Evolutionary conservation across 169 alveolate genomes (phyloP), one percentile per base, ranked within the genome.

Genomic region (Plasmodium gaboni): DNA sequence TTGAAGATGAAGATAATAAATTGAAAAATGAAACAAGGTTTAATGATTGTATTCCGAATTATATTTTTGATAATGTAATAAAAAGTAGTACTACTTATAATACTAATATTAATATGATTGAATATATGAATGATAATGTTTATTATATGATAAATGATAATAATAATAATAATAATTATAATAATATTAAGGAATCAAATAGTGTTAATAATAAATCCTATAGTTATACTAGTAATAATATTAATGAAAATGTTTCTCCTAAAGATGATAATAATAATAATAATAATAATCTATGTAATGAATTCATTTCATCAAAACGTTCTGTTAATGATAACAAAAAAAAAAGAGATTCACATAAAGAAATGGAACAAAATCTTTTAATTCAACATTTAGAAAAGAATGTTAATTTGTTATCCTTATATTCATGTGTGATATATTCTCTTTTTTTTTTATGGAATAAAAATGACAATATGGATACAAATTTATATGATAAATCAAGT

Each of bases 351-450:
- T 65, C 28, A 3, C 57, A 15, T 22, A 42, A 83, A 32, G 38
- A 67, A 15, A 26, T 28, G 8, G 71, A 83, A 44, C 32, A 17
- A 10, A 68, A 83, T 19, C 28, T 51, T 9, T 46, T 76, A 68
- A 68, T 63, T 28, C 67, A 83, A 55, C 59, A 67, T 57, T 68
- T 83, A 48, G 91, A 83, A 83, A 83, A 68, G 26, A 83, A 83
- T 68, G 28, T 68, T 0, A 83, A 53, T 15, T 17, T 57, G 22
- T 71, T 83, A 5, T 83, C 91, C 12, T 48, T 68, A 12, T 83
- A 83, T 72, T 42, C 85, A 42, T 83, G 91, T 60, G 22, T 83
- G 46, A 59, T 83, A 68, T 83, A 83, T 50, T 55, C 83, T 6
- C 59, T 83, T 53, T 83, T 51, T 48, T 26, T 68, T 15, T 15